Base-by-base conservation (phyloP, 1,284 basidiomycete genomes). In the Exobasidium rhododendri region DNA sequence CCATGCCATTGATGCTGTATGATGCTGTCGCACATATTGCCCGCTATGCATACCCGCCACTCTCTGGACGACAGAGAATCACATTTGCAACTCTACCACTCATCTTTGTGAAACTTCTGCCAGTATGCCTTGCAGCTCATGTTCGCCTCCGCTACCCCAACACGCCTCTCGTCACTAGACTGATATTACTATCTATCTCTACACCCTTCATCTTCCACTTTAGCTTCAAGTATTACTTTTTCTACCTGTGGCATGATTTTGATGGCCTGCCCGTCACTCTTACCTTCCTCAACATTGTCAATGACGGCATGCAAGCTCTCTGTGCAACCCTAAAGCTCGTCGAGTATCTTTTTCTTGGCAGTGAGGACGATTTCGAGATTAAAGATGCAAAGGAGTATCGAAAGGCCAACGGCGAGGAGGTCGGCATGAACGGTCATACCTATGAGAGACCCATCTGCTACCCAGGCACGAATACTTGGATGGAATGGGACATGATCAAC, bases 131-230 rank as follows among this genome's bases (percentile, higher is more conserved):
- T 20, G 4, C 5, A 2, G 47, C 20, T 4, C 26, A 50, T 26
- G 26, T 50, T 50, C 47, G 47, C 4, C n/a, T 50, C 24, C n/a
- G 26, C 14, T 50, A 50, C 28, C 47, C 47, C 14, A 50, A 50
- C 13, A 4, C 26, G 13, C 20, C 5, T 24, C 28, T 50, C 20
- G 13, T 24, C 28, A 14, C 20, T 13, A 50, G 13, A 50, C 4
- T 50, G 20, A 2, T 50, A 20, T 2, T 50, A 5, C 13, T 26
- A 13, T 2, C 26, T 4, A 4, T 4, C 2, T 17, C 20, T 50
- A 20, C 24, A 20, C 26, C 26, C 4, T 20, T 26, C 4, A 28
- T 50, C 3, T 24, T 17, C 28, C 47, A 50, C 3, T 24, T 24
- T 24, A 24, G 2, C 28, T 50, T 50, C 47, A 50, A 50, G 14